phyloP scores from a whole-genome alignment of 1,284 basidiomycete genomes.

The Puccinia coronata region DNA sequence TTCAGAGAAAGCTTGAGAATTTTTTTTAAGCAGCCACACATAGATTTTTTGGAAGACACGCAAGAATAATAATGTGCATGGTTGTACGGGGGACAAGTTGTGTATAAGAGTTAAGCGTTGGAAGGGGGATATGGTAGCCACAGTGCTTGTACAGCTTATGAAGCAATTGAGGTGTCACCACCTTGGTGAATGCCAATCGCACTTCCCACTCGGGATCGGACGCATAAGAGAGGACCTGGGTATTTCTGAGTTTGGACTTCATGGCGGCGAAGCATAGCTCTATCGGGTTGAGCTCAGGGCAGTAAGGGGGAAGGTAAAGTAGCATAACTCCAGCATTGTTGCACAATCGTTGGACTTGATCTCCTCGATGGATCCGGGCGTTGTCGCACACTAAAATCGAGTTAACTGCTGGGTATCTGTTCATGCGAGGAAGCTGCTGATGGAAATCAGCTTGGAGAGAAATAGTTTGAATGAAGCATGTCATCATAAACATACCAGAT shows the following conservation, averaged over 20 bases:
- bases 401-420: neutral
- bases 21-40: too few species aligned
- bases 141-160: neutral
- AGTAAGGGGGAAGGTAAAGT: constrained; percentile 26
- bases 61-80: too few species aligned
- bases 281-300: too few species aligned
- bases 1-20: too few species aligned
- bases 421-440: neutral
- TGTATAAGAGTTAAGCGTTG: too few species aligned
- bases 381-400: constrained; percentile 6
- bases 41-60: too few species aligned
- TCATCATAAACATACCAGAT: neutral
- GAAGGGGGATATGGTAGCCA: neutral
- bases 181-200: neutral
- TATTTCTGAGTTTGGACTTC: neutral
- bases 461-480: neutral
- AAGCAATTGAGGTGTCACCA: neutral
- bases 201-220: neutral
- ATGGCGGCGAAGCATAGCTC: neutral
- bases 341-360: neutral
- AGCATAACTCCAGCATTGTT: neutral
- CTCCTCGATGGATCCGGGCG: neutral
- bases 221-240: neutral
- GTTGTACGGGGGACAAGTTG: too few species aligned
- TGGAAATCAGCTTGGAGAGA: neutral